Conservation (phyloP, 352 stramenopile genomes). For the Phytophthora pini region DNA sequence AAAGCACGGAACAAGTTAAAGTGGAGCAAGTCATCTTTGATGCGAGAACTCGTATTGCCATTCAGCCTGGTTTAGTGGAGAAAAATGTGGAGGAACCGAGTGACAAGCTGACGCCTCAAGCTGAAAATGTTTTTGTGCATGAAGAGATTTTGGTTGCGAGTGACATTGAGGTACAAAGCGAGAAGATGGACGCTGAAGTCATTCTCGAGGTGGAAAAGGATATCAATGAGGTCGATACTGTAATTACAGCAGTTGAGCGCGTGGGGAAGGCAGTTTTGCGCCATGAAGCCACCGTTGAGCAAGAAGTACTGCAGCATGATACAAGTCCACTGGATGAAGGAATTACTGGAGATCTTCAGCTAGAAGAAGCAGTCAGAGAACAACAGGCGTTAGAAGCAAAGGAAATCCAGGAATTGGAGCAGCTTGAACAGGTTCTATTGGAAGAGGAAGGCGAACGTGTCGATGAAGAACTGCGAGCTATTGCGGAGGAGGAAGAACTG, state of each 20-base stretch:
- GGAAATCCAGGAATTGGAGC: conserved; percentile 28
- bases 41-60: conserved; percentile 6
- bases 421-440: conserved; percentile 25
- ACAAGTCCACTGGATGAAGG: conserved; percentile 1
- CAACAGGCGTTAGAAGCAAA: conserved; percentile 10
- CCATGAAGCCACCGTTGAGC: no score
- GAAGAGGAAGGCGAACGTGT: conserved; percentile 30
- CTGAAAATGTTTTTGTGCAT: neutral
- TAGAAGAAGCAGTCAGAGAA: conserved; percentile 2
- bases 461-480: conserved; percentile 39
- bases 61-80: neutral
- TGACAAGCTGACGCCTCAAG: conserved; percentile 9
- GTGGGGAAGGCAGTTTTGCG: neutral
- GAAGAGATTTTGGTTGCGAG: neutral
- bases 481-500: conserved; percentile 40
- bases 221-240: conserved; percentile 4
- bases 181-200: conserved; percentile 6
- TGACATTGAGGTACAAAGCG: neutral
- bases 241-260: conserved; percentile 1
- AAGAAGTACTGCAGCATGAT: no score
- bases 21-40: conserved; percentile 2
- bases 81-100: neutral
- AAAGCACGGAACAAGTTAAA: conserved; percentile 9
- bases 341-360: neutral
- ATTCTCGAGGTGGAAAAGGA: conserved; percentile 4